phyloP scores from a whole-genome alignment of 495 filamentous ascomycete genomes.

The Penicillium tannophilum region DNA sequence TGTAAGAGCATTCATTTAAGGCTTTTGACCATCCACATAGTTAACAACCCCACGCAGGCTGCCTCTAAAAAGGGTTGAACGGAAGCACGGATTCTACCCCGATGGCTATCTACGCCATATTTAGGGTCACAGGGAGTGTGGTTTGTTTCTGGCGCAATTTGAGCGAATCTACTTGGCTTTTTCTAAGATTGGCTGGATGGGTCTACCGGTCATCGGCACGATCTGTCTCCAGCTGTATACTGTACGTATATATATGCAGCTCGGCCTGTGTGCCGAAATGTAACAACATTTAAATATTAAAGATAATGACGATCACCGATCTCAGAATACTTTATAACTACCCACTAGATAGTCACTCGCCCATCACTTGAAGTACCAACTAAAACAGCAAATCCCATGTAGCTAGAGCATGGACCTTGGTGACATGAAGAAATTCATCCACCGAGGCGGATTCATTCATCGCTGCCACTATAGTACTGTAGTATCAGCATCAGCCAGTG shows the following conservation, averaged over 20 bases:
- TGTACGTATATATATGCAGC: background rate
- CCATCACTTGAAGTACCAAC: background rate
- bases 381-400: constrained; percentile 6
- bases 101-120: background rate
- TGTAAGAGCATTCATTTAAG: constrained; percentile 51
- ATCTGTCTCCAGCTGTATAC: too few relatives aligned
- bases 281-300: background rate
- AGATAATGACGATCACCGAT: background rate
- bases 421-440: constrained; percentile 12
- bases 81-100: background rate
- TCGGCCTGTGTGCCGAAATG: background rate
- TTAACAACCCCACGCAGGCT: constrained; percentile 28
- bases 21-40: background rate
- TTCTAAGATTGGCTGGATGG: background rate
- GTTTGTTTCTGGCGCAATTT: constrained; percentile 6
- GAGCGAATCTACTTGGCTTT: background rate
- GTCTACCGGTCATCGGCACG: background rate
- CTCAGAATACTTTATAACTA: background rate
- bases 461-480: constrained; percentile 3
- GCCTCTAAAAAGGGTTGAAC: constrained; percentile 43
- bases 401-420: constrained; percentile 12
- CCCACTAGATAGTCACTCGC: background rate
- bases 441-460: constrained; percentile 5
- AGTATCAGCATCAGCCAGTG: background rate
- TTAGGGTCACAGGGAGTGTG: background rate